A percentile compares a stretch with the other conserved stretches of the same genome.
Evolutionary conservation across 1,284 basidiomycete genomes (phyloP).

Genomic region (Naganishia sp.): DNA sequence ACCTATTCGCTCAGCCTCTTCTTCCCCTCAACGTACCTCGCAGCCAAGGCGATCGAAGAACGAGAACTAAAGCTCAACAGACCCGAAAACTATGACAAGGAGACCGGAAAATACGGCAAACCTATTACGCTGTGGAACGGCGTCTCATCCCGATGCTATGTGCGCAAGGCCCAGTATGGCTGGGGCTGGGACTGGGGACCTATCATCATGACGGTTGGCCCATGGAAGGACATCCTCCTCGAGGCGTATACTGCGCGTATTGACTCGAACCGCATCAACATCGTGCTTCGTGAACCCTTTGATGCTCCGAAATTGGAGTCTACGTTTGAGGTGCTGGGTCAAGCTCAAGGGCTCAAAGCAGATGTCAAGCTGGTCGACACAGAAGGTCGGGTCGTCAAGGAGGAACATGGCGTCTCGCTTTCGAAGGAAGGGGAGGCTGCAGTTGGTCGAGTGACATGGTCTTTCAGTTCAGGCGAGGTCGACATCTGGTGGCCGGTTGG

Average conservation of each 20-base stretch:
- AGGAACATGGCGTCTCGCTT: conserved; percentile 37
- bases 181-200: conserved; percentile 60
- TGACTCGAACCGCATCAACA: conserved; percentile 59
- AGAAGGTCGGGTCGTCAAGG: conserved; percentile 54
- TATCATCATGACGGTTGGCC: conserved; percentile 52
- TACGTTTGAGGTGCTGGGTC: conserved; percentile 31
- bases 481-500: conserved; percentile 75
- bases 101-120: conserved; percentile 27
- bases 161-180: conserved; percentile 83
- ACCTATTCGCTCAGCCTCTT: conserved; percentile 64
- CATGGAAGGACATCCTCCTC: conserved; percentile 59
- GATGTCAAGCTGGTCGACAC: conserved; percentile 58
- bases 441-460: conserved; percentile 57
- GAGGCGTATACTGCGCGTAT: conserved; percentile 68
- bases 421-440: conserved; percentile 53
- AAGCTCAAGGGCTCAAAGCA: background rate
- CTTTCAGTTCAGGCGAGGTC: conserved; percentile 61
- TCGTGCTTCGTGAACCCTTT: conserved; percentile 37
- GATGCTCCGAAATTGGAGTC: conserved; percentile 35
- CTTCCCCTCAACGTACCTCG: conserved; percentile 74
- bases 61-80: conserved; percentile 36
- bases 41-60: conserved; percentile 57
- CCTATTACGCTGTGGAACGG: conserved; percentile 75
- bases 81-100: conserved; percentile 26
- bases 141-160: conserved; percentile 78